Conservation (phyloP, 2,329 filamentous ascomycete species). For the Tolypocladium ovalisporum region DNA sequence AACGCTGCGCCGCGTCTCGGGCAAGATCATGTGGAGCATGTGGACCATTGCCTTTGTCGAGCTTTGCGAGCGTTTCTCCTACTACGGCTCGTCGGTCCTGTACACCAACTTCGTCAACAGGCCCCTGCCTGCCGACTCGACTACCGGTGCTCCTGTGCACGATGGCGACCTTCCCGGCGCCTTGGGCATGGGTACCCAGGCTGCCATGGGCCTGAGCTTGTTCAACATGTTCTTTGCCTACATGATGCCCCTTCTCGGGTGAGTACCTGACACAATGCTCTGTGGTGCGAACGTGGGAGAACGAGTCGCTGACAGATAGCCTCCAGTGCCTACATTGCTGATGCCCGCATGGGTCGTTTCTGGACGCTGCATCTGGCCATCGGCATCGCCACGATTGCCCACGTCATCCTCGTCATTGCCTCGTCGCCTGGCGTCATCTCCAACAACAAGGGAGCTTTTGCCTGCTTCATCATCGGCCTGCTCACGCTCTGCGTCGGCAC, state of each 20-base stretch:
- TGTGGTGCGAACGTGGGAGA: not conserved
- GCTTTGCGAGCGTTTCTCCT: conserved; percentile 66
- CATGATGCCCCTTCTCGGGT: conserved; percentile 44
- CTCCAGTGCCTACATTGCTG: conserved; percentile 43
- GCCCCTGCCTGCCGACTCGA: conserved; percentile 40
- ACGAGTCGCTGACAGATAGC: not conserved
- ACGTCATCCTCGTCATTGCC: conserved; percentile 54
- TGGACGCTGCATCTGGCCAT: conserved; percentile 62
- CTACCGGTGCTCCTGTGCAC: conserved; percentile 34
- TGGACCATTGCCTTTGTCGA: conserved; percentile 65
- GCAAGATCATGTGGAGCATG: conserved; percentile 52
- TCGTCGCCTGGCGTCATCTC: conserved; percentile 53
- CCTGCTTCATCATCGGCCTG: conserved; percentile 58
- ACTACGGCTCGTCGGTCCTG: conserved; percentile 60
- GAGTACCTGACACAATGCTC: not conserved
- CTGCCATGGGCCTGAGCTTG: conserved; percentile 34
- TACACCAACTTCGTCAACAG: conserved; percentile 58
- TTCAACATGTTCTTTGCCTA: conserved; percentile 55
- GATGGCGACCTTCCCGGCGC: conserved; percentile 34
- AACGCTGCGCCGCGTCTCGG: conserved; percentile 53
- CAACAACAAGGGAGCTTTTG: conserved; percentile 45
- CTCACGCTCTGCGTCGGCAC: conserved; percentile 49
- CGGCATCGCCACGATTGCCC: conserved; percentile 52
- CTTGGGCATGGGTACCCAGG: conserved; percentile 46
- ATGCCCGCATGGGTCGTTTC: conserved; percentile 64